These are phyloP conservation scores for Trichoderma oligosporum DNA, from an alignment of 2,329 filamentous ascomycete genomes.

Conservation along the genomic window DNA sequence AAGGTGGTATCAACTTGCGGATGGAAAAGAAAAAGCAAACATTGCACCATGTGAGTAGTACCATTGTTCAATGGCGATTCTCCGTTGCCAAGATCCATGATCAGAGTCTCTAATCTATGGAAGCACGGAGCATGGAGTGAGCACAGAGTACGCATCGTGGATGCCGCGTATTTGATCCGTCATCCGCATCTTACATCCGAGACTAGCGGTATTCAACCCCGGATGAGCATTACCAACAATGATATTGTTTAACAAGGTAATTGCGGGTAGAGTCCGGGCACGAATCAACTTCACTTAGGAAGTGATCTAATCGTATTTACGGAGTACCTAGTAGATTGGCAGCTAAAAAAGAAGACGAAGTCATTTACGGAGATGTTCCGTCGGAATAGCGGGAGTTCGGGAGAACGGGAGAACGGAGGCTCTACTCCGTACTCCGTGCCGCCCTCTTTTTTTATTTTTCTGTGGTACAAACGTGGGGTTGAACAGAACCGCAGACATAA, in stretches of 20 bases:
- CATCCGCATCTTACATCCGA: conserved; percentile 4
- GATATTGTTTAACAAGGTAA: too few species aligned
- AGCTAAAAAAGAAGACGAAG: not conserved
- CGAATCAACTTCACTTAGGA: too few species aligned
- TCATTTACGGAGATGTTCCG: too few species aligned
- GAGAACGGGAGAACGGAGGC: not conserved
- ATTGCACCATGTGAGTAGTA: conserved; percentile 6
- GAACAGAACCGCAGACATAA: not conserved
- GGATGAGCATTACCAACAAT: too few species aligned
- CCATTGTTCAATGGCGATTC: not conserved
- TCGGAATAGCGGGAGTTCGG: not conserved
- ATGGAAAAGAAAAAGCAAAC: not conserved
- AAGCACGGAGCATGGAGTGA: not conserved
- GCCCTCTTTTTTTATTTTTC: not conserved
- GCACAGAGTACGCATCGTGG: not conserved
- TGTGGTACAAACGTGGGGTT: not conserved
- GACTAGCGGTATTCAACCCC: too few species aligned
- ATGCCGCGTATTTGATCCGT: not conserved
- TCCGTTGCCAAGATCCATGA: not conserved
- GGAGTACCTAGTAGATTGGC: not conserved
- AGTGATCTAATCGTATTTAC: too few species aligned
- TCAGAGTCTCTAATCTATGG: not conserved
- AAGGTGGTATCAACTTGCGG: not conserved
- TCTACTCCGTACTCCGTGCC: not conserved
- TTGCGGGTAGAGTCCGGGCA: too few species aligned